phyloP scores from a whole-genome alignment of 2,329 filamentous ascomycete genomes.

The Ascocoryne sarcoides region DNA sequence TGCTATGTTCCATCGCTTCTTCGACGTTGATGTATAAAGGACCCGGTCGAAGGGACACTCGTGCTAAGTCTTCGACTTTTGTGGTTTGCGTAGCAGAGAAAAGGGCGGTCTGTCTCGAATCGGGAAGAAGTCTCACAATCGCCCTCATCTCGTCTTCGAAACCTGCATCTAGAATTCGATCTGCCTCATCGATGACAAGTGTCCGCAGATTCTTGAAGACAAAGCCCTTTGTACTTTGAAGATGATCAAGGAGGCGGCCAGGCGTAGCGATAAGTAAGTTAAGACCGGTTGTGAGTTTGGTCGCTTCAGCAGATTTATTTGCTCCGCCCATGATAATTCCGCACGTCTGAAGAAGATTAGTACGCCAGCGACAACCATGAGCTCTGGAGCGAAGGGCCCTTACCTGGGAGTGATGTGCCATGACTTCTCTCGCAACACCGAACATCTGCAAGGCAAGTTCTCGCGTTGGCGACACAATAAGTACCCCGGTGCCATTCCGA shows the following conservation, averaged over 20 bases:
- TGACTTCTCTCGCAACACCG: slow-evolving; percentile 84
- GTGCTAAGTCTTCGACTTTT: slow-evolving; percentile 92
- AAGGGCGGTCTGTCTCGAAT: slow-evolving; percentile 90
- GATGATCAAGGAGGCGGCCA: slow-evolving; percentile 83
- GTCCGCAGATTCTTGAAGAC: slow-evolving; percentile 88
- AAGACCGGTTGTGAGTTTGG: slow-evolving; percentile 89
- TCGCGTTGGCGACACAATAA: slow-evolving; percentile 86
- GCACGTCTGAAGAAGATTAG: too few relatives aligned
- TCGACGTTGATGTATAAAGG: slow-evolving; percentile 98
- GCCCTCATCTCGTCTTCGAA: slow-evolving; percentile 98
- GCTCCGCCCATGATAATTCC: slow-evolving; percentile 95
- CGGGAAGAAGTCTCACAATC: slow-evolving; percentile 88
- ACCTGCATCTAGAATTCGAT: slow-evolving; percentile 91
- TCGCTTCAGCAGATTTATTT: slow-evolving; percentile 80
- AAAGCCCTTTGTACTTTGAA: slow-evolving; percentile 86
- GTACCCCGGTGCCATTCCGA: slow-evolving; percentile 83
- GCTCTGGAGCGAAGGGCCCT: slow-evolving; percentile 4
- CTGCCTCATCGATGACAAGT: slow-evolving; percentile 91
- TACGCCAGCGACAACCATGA: too few relatives aligned
- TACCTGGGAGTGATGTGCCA: slow-evolving; percentile 87
- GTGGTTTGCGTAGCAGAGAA: slow-evolving; percentile 98
- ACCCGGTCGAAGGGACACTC: slow-evolving; percentile 84
- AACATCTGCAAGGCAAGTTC: slow-evolving; percentile 96
- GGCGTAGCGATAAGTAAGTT: slow-evolving; percentile 93
- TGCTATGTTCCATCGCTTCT: slow-evolving; percentile 78